These are phyloP conservation scores for Nepenthes mirabilis DNA, from an alignment of 148 eudicot species.

Conservation along the genomic window DNA sequence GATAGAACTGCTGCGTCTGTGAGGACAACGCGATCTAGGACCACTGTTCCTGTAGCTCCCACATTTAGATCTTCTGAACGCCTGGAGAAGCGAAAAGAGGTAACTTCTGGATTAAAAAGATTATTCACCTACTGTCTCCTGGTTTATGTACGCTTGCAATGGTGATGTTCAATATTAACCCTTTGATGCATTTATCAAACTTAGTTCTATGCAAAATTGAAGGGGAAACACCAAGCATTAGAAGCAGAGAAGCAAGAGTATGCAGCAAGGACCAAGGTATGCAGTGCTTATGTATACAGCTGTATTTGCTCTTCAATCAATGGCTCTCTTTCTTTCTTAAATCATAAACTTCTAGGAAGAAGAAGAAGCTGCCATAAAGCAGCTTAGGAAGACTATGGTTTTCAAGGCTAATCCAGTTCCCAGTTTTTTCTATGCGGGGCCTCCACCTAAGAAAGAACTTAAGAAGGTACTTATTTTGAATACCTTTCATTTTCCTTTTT, in stretches of 20 bases:
- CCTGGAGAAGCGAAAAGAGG: constrained; percentile 72
- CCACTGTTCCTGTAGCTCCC: constrained; percentile 81
- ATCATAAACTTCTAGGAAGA: constrained; percentile 44
- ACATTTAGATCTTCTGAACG: constrained; percentile 45
- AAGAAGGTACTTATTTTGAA: constrained; percentile 54
- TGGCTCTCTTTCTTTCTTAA: background rate
- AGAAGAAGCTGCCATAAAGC: constrained; percentile 65
- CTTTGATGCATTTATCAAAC: constrained; percentile 3
- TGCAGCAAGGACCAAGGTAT: constrained; percentile 85
- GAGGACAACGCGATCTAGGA: constrained; percentile 43
- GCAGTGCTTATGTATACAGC: background rate
- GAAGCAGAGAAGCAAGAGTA: constrained; percentile 72
- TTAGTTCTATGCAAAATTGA: constrained; percentile 72
- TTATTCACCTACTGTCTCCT: background rate
- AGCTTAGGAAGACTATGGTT: constrained; percentile 69
- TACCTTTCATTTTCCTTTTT: background rate
- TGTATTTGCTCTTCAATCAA: background rate
- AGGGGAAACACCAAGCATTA: constrained; percentile 73
- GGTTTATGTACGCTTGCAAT: background rate
- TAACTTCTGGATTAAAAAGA: constrained; percentile 11
- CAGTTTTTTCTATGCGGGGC: constrained; percentile 72
- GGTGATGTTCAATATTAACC: constrained; percentile 1
- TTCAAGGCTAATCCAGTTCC: constrained; percentile 88
- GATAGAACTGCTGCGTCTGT: constrained; percentile 54
- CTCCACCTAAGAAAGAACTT: constrained; percentile 86